Evolutionary conservation across 768 basidiomycete genomes (phyloP).

Genomic region (Myochromella boudieri): DNA sequence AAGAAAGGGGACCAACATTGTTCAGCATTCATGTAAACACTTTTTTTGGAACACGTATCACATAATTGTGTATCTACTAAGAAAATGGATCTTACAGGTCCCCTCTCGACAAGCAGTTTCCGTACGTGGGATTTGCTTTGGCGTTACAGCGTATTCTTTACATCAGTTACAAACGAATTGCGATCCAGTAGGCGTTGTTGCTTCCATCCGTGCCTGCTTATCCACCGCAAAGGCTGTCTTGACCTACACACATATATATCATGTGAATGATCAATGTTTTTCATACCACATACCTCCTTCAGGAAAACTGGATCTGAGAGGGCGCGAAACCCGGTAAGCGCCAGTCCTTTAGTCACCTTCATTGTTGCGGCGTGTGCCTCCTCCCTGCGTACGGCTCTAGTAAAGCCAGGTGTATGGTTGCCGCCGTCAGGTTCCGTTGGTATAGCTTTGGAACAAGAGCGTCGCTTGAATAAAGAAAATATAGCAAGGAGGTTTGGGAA

Average conservation of each 20-base stretch:
- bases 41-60: too few species aligned
- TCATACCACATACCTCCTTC: conserved; percentile 41
- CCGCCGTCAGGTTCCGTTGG: conserved; percentile 69
- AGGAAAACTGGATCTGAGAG: conserved; percentile 61
- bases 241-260: background rate
- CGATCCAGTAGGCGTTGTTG: background rate
- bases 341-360: conserved; percentile 57
- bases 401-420: conserved; percentile 75
- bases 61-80: too few species aligned
- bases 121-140: too few species aligned
- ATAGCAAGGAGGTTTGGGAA: background rate
- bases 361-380: conserved; percentile 67
- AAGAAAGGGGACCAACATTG: too few species aligned
- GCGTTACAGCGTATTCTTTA: too few species aligned
- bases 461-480: conserved; percentile 17
- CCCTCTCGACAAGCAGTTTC: too few species aligned
- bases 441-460: conserved; percentile 49
- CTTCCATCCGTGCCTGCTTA: background rate
- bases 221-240: too few species aligned
- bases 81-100: too few species aligned
- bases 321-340: conserved; percentile 59
- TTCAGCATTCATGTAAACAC: too few species aligned
- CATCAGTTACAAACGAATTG: too few species aligned
- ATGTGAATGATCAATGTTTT: background rate
- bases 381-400: conserved; percentile 53